phyloP scores from a whole-genome alignment of 257 asterid species.

The Solanum megistacrolobum region DNA sequence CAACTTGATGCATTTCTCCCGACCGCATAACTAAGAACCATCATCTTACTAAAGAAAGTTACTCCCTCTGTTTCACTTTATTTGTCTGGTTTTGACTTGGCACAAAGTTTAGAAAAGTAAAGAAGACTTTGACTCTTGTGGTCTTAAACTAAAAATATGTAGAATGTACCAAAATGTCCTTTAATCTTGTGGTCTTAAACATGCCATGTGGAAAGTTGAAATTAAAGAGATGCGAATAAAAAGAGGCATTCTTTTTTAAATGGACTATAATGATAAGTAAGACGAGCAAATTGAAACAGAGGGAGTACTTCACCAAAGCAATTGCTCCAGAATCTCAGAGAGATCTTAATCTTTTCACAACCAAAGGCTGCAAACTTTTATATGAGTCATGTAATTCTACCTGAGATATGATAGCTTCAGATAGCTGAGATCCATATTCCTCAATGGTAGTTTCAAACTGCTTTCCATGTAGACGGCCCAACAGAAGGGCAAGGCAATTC shows the following conservation, averaged over 20 bases:
- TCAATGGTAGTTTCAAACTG: constrained; percentile 45
- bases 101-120: background rate
- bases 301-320: background rate
- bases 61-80: background rate
- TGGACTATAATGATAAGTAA: background rate
- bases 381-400: constrained; percentile 24
- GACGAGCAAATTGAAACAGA: background rate
- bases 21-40: background rate
- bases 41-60: background rate
- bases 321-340: background rate
- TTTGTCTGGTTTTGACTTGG: background rate
- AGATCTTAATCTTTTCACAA: background rate
- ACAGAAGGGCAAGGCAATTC: constrained; percentile 69
- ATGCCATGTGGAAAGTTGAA: background rate
- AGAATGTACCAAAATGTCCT: background rate
- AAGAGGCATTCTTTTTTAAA: too few relatives aligned
- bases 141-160: background rate
- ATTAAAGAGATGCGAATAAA: background rate
- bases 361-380: background rate
- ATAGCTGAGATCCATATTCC: constrained; percentile 63
- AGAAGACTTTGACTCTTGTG: background rate
- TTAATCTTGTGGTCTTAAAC: too few relatives aligned
- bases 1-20: background rate
- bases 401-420: constrained; percentile 67
- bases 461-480: constrained; percentile 62